phyloP scores from a whole-genome alignment of 805 yeast genomes.

The Saturnispora diversa region DNA sequence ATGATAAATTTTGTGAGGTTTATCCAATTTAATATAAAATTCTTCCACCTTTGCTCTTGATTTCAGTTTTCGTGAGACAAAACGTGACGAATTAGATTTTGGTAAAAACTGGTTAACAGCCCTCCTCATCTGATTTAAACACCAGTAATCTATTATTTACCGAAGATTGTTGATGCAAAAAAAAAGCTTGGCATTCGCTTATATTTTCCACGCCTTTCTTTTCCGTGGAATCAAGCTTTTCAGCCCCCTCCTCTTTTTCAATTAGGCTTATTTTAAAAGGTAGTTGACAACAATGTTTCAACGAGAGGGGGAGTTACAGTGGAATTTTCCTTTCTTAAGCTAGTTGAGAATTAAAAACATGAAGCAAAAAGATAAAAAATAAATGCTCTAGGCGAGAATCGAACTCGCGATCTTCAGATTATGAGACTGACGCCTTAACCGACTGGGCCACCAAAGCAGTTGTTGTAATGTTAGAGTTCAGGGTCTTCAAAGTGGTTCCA shows the following conservation, averaged over 20 bases:
- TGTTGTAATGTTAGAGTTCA: background rate
- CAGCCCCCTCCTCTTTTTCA: background rate
- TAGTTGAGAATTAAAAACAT: too few relatives aligned
- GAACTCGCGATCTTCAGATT: constrained; percentile 33
- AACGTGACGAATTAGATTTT: constrained; percentile 15
- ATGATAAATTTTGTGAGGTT: constrained; percentile 67
- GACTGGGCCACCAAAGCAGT: constrained; percentile 30
- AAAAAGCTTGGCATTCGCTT: constrained; percentile 7
- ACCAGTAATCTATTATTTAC: too few relatives aligned
- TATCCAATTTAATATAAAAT: constrained; percentile 61
- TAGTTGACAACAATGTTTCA: background rate
- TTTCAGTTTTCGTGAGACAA: constrained; percentile 18
- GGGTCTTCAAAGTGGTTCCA: background rate
- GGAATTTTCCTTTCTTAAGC: too few relatives aligned
- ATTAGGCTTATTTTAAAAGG: too few relatives aligned
- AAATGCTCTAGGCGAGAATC: constrained; percentile 31
- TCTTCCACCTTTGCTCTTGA: constrained; percentile 37
- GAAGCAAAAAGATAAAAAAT: constrained; percentile 12
- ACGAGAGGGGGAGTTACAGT: too few relatives aligned
- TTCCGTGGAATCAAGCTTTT: too few relatives aligned
- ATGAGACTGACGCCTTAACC: constrained; percentile 33
- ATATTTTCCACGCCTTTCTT: too few relatives aligned
- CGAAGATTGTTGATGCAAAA: background rate
- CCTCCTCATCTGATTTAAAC: constrained; percentile 47
- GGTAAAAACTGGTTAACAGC: constrained; percentile 43